These are phyloP conservation scores for Corchorus capsularis DNA, from an alignment of 345 rosid genomes.

Conservation along the genomic window DNA sequence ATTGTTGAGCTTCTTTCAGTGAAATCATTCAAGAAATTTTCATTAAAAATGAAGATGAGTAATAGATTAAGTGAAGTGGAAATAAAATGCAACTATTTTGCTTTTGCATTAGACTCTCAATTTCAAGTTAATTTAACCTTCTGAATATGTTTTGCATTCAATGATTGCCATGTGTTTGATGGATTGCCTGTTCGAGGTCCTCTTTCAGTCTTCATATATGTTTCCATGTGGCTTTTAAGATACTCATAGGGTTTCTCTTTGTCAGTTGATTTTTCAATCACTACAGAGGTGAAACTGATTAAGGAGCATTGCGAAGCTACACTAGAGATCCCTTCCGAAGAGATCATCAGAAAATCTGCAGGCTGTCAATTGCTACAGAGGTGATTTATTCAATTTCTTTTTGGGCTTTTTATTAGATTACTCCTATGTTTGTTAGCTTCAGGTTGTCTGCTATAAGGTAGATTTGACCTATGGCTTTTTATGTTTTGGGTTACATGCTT, in stretches of 20 bases:
- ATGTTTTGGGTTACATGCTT: background rate
- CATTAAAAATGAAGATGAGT: too few species aligned
- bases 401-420: background rate
- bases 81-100: too few species aligned
- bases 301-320: slow-evolving; percentile 83
- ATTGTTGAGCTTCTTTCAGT: too few species aligned
- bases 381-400: too few species aligned
- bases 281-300: slow-evolving; percentile 75
- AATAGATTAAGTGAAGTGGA: too few species aligned
- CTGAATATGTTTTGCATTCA: background rate
- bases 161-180: slow-evolving; percentile 40
- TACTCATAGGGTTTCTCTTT: background rate
- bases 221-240: background rate
- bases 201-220: background rate
- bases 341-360: slow-evolving; percentile 49
- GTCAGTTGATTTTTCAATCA: background rate
- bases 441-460: background rate
- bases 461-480: background rate
- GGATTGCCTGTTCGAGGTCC: slow-evolving; percentile 23
- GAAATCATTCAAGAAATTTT: too few species aligned
- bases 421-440: background rate
- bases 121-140: too few species aligned
- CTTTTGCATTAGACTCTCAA: too few species aligned
- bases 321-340: slow-evolving; percentile 82
- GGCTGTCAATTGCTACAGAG: too few species aligned